phyloP scores from a whole-genome alignment of 495 filamentous ascomycete genomes.

The Annulohypoxylon nitens region DNA sequence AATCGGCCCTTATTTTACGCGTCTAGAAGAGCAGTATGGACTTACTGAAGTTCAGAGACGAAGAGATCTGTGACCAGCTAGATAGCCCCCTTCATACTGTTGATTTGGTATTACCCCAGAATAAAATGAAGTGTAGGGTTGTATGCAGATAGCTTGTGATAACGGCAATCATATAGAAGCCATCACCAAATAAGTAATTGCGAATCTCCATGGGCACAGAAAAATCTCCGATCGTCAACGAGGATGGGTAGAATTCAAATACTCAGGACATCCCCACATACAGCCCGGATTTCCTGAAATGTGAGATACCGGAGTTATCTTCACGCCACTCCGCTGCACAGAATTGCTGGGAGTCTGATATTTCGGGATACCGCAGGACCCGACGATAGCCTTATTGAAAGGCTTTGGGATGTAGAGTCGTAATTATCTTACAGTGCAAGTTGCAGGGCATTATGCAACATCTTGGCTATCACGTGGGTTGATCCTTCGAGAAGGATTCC shows the following conservation, averaged over 20 bases:
- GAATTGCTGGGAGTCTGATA: background rate
- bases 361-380: slow-evolving; percentile 12
- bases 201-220: slow-evolving; percentile 32
- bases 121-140: slow-evolving; percentile 22
- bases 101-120: background rate
- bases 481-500: too few relatives aligned
- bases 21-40: too few relatives aligned
- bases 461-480: too few relatives aligned
- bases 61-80: background rate
- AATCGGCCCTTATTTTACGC: too few relatives aligned
- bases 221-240: slow-evolving; percentile 30
- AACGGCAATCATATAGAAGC: background rate
- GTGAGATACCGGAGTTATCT: background rate
- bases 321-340: background rate
- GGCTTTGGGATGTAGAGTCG: background rate
- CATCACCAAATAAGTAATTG: slow-evolving; percentile 11
- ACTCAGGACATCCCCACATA: background rate
- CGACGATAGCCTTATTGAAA: slow-evolving; percentile 9
- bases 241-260: background rate
- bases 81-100: background rate
- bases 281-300: background rate
- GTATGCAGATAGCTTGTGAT: slow-evolving; percentile 24
- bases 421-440: too few relatives aligned
- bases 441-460: too few relatives aligned
- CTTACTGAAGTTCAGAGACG: too few relatives aligned